A percentile compares a stretch with the other conserved stretches of the same genome.
These are phyloP conservation scores for Oryza rufipogon DNA, from an alignment of 176 grass and related monocot genomes.

Conservation along the genomic window DNA sequence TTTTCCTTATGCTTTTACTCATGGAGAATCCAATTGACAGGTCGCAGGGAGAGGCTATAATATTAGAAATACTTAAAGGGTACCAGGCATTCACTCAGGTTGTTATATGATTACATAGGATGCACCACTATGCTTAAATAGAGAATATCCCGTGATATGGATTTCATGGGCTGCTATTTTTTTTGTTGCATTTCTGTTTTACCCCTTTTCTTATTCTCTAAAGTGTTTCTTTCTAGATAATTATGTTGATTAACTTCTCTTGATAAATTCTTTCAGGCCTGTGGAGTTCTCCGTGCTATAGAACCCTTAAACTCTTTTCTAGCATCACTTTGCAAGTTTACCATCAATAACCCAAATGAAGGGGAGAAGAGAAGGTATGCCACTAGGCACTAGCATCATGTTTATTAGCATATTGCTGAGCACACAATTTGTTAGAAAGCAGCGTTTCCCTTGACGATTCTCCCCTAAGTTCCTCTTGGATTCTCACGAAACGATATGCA, in stretches of 20 bases:
- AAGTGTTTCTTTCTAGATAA: not conserved
- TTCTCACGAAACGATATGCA: constrained; percentile 5
- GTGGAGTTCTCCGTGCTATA: constrained; percentile 90
- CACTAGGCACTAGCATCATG: not conserved
- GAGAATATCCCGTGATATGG: constrained; percentile 12
- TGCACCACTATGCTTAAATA: constrained; percentile 23
- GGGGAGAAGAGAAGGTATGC: constrained; percentile 89
- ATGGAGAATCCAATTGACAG: constrained; percentile 59
- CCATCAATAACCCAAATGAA: constrained; percentile 91
- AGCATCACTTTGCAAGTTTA: constrained; percentile 99
- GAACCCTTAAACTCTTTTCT: constrained; percentile 98
- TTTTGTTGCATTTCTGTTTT: constrained; percentile 29
- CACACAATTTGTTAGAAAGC: constrained; percentile 18
- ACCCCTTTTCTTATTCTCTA: not conserved
- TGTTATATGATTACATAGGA: constrained; percentile 24
- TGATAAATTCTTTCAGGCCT: constrained; percentile 78
- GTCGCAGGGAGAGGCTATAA: constrained; percentile 98
- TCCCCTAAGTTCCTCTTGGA: constrained; percentile 3
- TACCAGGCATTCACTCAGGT: constrained; percentile 99
- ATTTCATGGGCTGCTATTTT: constrained; percentile 30
- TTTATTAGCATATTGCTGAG: constrained; percentile 28
- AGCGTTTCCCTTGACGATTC: not conserved
- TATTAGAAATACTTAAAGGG: constrained; percentile 99
- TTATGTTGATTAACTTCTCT: constrained; percentile 27
- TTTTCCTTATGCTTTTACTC: constrained; percentile 35